A percentile compares a stretch with the other conserved stretches of the same genome.
Conservation (phyloP, 495 filamentous ascomycete species). For the Neurospora sp. region DNA sequence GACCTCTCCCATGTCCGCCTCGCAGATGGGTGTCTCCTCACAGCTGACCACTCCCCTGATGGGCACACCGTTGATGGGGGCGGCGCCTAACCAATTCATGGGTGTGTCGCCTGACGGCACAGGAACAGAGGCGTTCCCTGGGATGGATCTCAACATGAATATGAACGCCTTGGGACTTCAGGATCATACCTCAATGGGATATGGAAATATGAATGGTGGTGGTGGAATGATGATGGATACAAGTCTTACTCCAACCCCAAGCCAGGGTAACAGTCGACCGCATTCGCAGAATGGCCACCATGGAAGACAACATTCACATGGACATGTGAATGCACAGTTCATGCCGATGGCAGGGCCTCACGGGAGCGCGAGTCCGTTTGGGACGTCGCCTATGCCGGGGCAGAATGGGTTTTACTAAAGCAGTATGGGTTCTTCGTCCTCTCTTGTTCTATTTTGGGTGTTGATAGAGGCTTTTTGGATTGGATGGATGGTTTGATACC, state of each 20-base stretch:
- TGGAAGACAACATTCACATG: not conserved
- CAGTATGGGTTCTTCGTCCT: not conserved
- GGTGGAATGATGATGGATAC: not conserved
- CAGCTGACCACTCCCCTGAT: conserved; percentile 10
- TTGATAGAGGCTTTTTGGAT: not conserved
- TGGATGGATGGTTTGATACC: not conserved
- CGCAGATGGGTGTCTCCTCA: conserved; percentile 2
- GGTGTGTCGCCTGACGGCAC: conserved; percentile 9
- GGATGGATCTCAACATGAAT: conserved; percentile 21
- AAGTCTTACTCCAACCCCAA: not conserved
- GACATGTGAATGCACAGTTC: not conserved
- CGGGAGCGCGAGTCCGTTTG: not conserved
- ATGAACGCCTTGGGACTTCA: conserved; percentile 30
- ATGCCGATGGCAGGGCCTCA: not conserved
- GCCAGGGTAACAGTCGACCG: not conserved
- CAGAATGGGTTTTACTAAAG: not conserved
- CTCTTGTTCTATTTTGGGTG: not conserved
- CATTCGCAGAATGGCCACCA: not conserved
- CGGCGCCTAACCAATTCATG: conserved; percentile 10
- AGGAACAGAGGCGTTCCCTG: conserved; percentile 24
- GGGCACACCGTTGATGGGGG: conserved; percentile 5
- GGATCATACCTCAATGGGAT: conserved; percentile 7
- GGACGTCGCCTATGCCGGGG: not conserved
- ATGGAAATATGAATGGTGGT: not conserved
- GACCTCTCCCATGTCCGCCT: not conserved